phyloP scores from a whole-genome alignment of 1,284 basidiomycete species.

The Farysia itapuensis region DNA sequence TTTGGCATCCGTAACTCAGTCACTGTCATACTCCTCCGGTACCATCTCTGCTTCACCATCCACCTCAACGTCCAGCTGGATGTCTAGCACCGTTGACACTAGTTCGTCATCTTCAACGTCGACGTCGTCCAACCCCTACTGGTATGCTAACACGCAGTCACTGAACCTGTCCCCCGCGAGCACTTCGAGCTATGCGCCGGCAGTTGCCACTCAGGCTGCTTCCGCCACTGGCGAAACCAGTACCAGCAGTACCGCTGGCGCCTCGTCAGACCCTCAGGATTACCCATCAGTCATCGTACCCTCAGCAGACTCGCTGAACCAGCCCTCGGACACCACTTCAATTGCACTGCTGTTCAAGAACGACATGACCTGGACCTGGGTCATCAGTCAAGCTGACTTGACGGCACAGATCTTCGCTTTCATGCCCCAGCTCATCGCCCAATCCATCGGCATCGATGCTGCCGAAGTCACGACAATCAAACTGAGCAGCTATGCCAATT shows the following conservation, averaged over 20 bases:
- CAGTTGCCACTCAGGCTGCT: not conserved
- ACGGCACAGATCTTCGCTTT: constrained; percentile 57
- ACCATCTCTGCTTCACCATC: too few relatives aligned
- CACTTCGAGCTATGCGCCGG: constrained; percentile 1
- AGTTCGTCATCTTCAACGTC: constrained; percentile 9
- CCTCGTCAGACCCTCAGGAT: constrained; percentile 1
- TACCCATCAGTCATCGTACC: constrained; percentile 40
- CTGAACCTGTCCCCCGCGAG: constrained; percentile 24
- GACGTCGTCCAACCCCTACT: constrained; percentile 26
- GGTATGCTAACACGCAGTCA: constrained; percentile 40
- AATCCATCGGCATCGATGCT: constrained; percentile 15
- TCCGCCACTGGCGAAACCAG: not conserved
- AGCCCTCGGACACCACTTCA: constrained; percentile 32
- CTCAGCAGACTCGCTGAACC: constrained; percentile 17
- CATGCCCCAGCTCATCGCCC: constrained; percentile 49
- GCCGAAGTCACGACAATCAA: constrained; percentile 41
- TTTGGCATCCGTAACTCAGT: too few relatives aligned
- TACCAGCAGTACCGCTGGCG: not conserved
- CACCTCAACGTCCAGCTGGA: too few relatives aligned
- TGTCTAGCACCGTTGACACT: too few relatives aligned
- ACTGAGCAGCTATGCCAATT: constrained; percentile 34
- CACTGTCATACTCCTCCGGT: too few relatives aligned
- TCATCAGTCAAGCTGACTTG: constrained; percentile 47
- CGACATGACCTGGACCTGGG: constrained; percentile 49
- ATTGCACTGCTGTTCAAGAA: constrained; percentile 49